A percentile compares a stretch with the other conserved stretches of the same genome.
Conservation (phyloP, 2,329 filamentous ascomycete genomes). For the Cordyceps fumosorosea region DNA sequence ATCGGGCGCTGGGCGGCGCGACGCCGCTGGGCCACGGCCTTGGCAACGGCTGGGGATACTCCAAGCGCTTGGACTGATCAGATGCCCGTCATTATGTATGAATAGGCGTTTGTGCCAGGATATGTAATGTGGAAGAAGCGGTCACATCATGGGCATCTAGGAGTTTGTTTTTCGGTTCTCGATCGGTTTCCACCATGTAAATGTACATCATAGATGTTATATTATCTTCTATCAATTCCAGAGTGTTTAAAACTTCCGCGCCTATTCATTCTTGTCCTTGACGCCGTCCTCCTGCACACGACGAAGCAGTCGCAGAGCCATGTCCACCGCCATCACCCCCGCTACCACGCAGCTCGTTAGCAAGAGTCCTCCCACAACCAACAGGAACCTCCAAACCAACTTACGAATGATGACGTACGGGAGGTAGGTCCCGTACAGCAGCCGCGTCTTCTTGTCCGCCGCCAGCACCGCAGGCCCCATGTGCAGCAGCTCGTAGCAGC, state of each 20-base stretch:
- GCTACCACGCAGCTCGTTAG: constrained; percentile 29
- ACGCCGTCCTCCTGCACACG: constrained; percentile 33
- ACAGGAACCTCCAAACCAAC: constrained; percentile 20
- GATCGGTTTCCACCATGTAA: background rate
- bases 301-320: constrained; percentile 44
- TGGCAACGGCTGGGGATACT: constrained; percentile 55
- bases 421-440: constrained; percentile 44
- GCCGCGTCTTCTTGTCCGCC: constrained; percentile 35
- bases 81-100: background rate
- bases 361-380: background rate
- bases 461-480: constrained; percentile 43
- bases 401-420: constrained; percentile 48
- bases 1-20: constrained; percentile 46
- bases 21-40: constrained; percentile 49
- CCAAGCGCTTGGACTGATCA: constrained; percentile 43
- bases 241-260: background rate
- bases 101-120: background rate
- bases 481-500: constrained; percentile 42
- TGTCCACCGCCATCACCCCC: constrained; percentile 44
- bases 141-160: background rate
- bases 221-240: background rate
- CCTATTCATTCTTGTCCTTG: constrained; percentile 28
- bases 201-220: background rate
- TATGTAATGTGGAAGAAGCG: background rate
- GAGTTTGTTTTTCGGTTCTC: background rate